A percentile compares a stretch with the other conserved stretches of the same genome.
These are phyloP conservation scores for Fusarium sp. DNA, from an alignment of 2,329 filamentous ascomycete species.

Conservation along the genomic window DNA sequence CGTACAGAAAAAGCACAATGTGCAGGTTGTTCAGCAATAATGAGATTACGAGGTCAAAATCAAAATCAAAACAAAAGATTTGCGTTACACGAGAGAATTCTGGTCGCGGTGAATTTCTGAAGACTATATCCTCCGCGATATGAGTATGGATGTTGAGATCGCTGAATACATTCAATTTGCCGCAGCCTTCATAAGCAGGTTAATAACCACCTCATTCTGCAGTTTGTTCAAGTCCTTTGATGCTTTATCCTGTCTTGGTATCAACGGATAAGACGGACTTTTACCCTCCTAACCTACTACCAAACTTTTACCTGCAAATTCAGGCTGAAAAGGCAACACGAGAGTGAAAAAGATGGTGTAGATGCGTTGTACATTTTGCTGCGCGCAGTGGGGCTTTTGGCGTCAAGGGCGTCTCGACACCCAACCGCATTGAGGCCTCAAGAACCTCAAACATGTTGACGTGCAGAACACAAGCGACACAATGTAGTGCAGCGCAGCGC, in stretches of 20 bases:
- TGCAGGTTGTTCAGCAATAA: constrained; percentile 84
- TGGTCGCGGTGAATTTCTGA: background rate
- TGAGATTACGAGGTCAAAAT: constrained; percentile 34
- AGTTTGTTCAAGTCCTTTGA: background rate
- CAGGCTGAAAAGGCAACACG: constrained; percentile 28
- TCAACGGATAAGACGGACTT: background rate
- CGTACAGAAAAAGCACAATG: constrained; percentile 85
- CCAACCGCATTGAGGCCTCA: constrained; percentile 57
- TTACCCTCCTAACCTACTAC: constrained; percentile 5
- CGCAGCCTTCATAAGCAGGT: background rate
- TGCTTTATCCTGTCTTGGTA: background rate
- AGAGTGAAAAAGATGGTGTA: constrained; percentile 43
- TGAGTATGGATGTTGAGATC: constrained; percentile 4
- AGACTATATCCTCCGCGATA: background rate
- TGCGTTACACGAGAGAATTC: background rate
- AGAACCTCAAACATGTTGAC: constrained; percentile 34
- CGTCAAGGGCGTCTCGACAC: constrained; percentile 60
- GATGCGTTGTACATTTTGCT: constrained; percentile 63
- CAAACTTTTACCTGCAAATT: constrained; percentile 5
- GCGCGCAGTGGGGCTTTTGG: constrained; percentile 51
- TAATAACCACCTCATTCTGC: background rate
- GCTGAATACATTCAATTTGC: constrained; percentile 4
- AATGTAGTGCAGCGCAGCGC: constrained; percentile 11
- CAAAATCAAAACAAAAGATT: constrained; percentile 34
- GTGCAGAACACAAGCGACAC: constrained; percentile 39